These are phyloP conservation scores for Rhizoclosmatium globosum DNA, from an alignment of 192 early-diverging fungal genomes.

Conservation along the genomic window DNA sequence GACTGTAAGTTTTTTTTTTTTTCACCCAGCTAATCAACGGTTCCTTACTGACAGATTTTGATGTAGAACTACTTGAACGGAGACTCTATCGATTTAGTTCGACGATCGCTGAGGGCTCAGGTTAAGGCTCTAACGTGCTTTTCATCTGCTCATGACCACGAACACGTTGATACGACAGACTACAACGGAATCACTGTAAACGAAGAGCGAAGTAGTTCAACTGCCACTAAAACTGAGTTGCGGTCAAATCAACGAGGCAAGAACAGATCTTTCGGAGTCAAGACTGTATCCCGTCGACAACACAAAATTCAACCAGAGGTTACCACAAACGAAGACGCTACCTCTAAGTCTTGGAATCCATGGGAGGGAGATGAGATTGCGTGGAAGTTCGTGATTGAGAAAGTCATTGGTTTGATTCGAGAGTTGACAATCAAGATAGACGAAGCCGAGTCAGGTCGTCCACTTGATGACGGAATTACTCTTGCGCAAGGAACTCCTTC, in stretches of 20 bases:
- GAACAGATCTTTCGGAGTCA: too few species aligned
- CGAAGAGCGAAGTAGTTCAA: background rate
- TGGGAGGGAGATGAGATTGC: conserved; percentile 28
- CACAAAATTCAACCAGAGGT: too few species aligned
- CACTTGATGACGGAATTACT: background rate
- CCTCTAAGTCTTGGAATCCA: background rate
- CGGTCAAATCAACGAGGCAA: background rate
- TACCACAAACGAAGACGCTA: too few species aligned
- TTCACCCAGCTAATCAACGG: too few species aligned
- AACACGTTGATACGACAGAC: background rate
- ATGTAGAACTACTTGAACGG: conserved; percentile 23
- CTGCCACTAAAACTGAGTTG: background rate
- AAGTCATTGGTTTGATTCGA: background rate
- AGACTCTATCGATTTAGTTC: background rate
- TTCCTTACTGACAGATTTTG: too few species aligned
- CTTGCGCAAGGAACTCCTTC: background rate
- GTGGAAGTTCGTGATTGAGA: conserved; percentile 15
- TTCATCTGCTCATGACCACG: background rate
- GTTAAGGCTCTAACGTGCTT: conserved; percentile 19
- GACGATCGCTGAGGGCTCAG: background rate
- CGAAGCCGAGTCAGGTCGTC: background rate
- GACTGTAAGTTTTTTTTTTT: conserved; percentile 3
- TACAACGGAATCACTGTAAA: too few species aligned
- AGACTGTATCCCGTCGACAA: too few species aligned
- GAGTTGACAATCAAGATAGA: background rate